phyloP scores from a whole-genome alignment of 1,284 basidiomycete species.

The Wolfiporia cocos region DNA sequence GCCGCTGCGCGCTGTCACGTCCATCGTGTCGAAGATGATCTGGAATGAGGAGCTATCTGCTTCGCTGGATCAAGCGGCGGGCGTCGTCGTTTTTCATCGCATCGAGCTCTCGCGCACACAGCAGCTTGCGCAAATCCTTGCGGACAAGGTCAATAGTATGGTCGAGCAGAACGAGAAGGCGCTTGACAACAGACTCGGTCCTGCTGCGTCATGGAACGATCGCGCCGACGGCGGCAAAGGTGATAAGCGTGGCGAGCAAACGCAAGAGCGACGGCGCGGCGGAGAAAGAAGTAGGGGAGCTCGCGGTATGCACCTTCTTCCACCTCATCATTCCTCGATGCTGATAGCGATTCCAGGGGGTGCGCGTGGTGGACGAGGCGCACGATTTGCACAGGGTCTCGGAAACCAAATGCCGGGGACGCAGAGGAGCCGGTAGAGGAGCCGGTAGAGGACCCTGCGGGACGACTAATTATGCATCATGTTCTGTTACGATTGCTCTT shows the following conservation, averaged over 20 bases:
- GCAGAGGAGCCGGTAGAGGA: conserved; percentile 22
- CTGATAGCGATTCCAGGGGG: conserved; percentile 34
- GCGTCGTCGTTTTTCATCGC: conserved; percentile 87
- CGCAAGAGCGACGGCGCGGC: conserved; percentile 66
- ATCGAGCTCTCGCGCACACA: conserved; percentile 89
- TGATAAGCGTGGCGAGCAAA: conserved; percentile 73
- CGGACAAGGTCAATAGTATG: conserved; percentile 83
- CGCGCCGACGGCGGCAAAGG: conserved; percentile 65
- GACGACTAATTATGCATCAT: no score
- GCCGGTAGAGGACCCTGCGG: no score
- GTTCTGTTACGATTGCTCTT: no score
- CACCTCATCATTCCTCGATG: no score
- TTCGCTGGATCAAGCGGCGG: conserved; percentile 85
- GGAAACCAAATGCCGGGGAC: conserved; percentile 66
- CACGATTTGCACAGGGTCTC: conserved; percentile 73
- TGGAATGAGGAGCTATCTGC: conserved; percentile 96
- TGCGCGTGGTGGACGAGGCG: conserved; percentile 59
- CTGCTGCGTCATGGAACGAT: conserved; percentile 60
- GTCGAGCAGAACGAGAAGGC: conserved; percentile 96
- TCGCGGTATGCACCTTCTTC: conserved; percentile 40
- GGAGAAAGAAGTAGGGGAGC: conserved; percentile 57
- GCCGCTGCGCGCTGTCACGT: conserved; percentile 75
- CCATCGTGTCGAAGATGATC: conserved; percentile 97
- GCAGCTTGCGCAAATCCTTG: conserved; percentile 80
- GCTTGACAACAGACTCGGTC: conserved; percentile 85